Conservation (phyloP, 2,329 filamentous ascomycete species). For the Purpureocillium lavendulum region DNA sequence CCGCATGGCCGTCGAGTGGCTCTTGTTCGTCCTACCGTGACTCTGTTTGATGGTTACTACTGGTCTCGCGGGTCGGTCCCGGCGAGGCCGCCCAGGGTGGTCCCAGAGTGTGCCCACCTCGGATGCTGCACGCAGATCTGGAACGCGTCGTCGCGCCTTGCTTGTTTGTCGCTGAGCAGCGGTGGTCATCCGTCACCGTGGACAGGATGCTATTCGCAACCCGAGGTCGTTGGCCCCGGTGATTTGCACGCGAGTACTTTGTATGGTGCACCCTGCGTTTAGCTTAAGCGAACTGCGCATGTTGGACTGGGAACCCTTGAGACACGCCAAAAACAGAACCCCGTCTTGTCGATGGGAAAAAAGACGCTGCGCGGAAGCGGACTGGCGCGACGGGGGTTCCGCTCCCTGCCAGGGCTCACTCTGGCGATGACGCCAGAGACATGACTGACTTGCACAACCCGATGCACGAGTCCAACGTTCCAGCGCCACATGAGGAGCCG, state of each 20-base stretch:
- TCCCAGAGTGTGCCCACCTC: background rate
- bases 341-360: too few relatives aligned
- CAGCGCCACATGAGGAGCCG: conserved; percentile 1
- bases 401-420: too few relatives aligned
- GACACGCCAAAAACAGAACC: background rate
- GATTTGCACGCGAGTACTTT: too few relatives aligned
- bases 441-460: too few relatives aligned
- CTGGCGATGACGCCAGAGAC: background rate
- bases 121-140: conserved; percentile 2
- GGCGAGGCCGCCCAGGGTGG: conserved; percentile 2
- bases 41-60: background rate
- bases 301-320: background rate
- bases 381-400: too few relatives aligned
- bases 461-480: background rate
- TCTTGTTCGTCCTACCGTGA: background rate
- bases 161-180: too few relatives aligned
- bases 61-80: conserved; percentile 5
- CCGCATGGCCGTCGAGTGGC: too few relatives aligned
- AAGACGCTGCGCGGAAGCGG: background rate
- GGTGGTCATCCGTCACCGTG: too few relatives aligned
- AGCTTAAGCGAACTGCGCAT: too few relatives aligned
- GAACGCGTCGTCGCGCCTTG: background rate
- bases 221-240: background rate
- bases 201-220: background rate
- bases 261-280: too few relatives aligned